Percentiles rank a stretch among this genome's conserved stretches.
phyloP scores from a whole-genome alignment of 2,329 filamentous ascomycete genomes.

The Fusarium pseudonygamai region DNA sequence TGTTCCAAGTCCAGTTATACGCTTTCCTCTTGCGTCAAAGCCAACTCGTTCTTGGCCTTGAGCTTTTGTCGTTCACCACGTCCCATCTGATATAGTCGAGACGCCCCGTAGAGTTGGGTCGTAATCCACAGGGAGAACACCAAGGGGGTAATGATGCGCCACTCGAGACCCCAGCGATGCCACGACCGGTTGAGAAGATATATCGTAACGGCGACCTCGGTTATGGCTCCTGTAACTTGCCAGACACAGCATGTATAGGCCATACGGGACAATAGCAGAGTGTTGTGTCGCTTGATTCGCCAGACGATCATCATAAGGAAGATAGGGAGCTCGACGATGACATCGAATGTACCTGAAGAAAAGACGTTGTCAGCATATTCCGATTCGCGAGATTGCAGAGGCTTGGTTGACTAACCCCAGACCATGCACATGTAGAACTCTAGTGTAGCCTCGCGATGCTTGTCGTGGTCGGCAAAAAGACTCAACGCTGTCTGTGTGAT shows the following conservation, averaged over 20 bases:
- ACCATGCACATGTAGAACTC: slow-evolving; percentile 29
- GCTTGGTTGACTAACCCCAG: not conserved
- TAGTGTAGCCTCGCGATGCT: not conserved
- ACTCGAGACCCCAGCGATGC: not conserved
- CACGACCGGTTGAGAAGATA: slow-evolving; percentile 10
- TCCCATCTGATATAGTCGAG: slow-evolving; percentile 9
- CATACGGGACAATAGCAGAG: not conserved
- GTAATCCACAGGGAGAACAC: slow-evolving; percentile 11
- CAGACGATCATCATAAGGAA: slow-evolving; percentile 10
- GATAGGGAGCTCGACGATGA: slow-evolving; percentile 12
- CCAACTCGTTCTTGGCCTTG: not conserved
- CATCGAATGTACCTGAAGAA: not conserved
- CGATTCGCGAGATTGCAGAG: rapidly evolving
- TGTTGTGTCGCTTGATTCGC: not conserved
- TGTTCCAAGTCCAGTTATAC: not conserved
- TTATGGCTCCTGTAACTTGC: not conserved
- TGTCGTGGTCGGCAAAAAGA: slow-evolving; percentile 1
- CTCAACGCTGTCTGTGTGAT: slow-evolving; percentile 2
- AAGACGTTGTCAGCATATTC: not conserved
- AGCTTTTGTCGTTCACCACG: not conserved
- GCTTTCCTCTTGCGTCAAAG: not conserved
- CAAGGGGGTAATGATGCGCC: not conserved
- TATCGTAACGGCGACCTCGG: not conserved
- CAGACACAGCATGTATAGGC: slow-evolving; percentile 8
- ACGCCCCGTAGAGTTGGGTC: slow-evolving; percentile 7